Percentiles rank a stretch among this genome's conserved stretches.
Conservation (phyloP, 2,329 filamentous ascomycete species). For the Ophiostoma himal-ulmi region DNA sequence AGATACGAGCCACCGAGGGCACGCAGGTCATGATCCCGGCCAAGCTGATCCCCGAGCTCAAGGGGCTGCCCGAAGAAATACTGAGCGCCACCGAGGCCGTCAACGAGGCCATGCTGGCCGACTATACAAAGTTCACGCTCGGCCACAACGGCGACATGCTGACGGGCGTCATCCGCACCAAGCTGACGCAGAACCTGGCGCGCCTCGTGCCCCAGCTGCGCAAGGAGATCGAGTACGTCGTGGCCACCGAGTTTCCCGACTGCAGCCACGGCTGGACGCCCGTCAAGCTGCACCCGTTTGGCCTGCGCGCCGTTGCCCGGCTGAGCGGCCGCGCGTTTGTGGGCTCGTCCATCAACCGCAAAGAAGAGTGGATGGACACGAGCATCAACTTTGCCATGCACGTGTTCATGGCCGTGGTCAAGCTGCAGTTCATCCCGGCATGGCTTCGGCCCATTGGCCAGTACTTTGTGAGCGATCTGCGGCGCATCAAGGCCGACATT, state of each 20-base stretch:
- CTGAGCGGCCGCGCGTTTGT: conserved; percentile 51
- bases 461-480: conserved; percentile 43
- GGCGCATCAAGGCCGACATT: conserved; percentile 42
- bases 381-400: conserved; percentile 47
- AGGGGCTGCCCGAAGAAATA: conserved; percentile 44
- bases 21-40: conserved; percentile 44
- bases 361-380: conserved; percentile 50
- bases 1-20: conserved; percentile 48
- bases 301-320: conserved; percentile 47
- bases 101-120: conserved; percentile 46
- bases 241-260: conserved; percentile 43
- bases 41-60: conserved; percentile 42
- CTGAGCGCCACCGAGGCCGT: conserved; percentile 46
- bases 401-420: conserved; percentile 43
- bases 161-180: conserved; percentile 41
- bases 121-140: conserved; percentile 46
- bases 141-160: conserved; percentile 44
- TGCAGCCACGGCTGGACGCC: conserved; percentile 49
- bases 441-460: conserved; percentile 45
- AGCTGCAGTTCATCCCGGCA: conserved; percentile 48
- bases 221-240: conserved; percentile 42
- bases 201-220: conserved; percentile 43
- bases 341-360: conserved; percentile 45
- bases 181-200: conserved; percentile 44
- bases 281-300: conserved; percentile 47